Base-by-base conservation (phyloP, 495 filamentous ascomycete species). In the Trichoderma reesei region DNA sequence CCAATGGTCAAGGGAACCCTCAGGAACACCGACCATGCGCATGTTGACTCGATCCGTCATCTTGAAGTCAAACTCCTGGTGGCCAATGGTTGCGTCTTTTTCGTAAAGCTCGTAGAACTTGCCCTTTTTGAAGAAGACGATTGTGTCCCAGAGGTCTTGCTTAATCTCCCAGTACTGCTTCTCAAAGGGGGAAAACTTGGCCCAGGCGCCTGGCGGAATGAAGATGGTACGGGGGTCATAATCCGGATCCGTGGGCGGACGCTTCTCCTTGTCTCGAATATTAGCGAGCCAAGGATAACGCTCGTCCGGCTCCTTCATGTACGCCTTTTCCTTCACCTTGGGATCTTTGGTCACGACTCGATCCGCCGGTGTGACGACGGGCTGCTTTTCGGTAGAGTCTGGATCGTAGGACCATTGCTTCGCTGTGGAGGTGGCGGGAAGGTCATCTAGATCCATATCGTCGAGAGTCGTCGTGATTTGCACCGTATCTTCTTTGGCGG, bases 141-240 rank as follows among this genome's bases (percentile, higher is more conserved):
- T 88, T 0, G 92, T 98, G 65, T 96, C 91, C 90, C 90, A 96
- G 67, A 93, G 90, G 61, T 96, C 96, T 74, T 91, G 89, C 80
- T 99, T 99, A 74, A 99, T 98, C 70, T 96, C 92, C 94, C 94
- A 99, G 74, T 98, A 99, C 68, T 99, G 94, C 73, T 91, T 94
- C 77, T 99, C 94, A 66, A 99, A 99, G 0, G 93, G 82, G 0
- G 91, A 91, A 72, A 99, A 96, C 3, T 88, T 83, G 0, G 73
- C 74, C 83, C 85, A 91, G 9, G 91, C 90, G 5, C 79, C 56
- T 0, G 88, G 86, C 16, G 95, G 95, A 54, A 99, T 88, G 73
- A 90, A 94, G 20, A 99, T 82, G 0, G 91, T 93, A 11, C 89
- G 83, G n/a, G 91, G 91, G 68, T 99, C 92, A 66, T 91, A 96